Evolutionary conservation across 2,329 filamentous ascomycete species (phyloP), one percentile per base, ranked within the genome.

Genomic region (Saccharata proteae): DNA sequence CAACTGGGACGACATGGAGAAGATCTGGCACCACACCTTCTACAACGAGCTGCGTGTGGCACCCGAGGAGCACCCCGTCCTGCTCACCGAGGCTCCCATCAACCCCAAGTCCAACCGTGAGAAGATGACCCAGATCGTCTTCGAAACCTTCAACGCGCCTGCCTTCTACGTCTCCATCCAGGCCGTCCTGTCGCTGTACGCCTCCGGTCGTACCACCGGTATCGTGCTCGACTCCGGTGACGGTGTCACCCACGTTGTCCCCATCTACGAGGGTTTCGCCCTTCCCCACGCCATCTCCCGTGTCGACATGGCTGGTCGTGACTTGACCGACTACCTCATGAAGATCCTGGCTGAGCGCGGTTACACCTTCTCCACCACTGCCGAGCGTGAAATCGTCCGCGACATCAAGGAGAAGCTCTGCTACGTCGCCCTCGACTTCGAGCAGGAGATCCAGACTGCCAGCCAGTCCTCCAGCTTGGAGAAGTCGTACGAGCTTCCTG

Each of bases 361-460:
- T 57, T 96, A 98, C 76, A 84, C 84, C 55, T 98, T 98, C 82
- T 94, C 88, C 61, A 98, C 90, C 71, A 96, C 90, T 42, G 90
- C 90, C 65, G 90, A 98, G 76, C 90, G 90, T 67, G 90, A 96
- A 92, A 98, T 96, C 61, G 90, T 96, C 58, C 88, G 90, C 74
- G 90, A 98, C 65, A 96, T 98, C 75, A 98, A 98, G 81, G 90
- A 98, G 81, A 98, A 96, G 80, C 86, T 98, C 57, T 98, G 90
- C 80, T 98, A 98, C 71, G 90, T 96, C 59, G 90, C 90, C 48
- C 82, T 98, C 50, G 90, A 98, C 75, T 96, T 98, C 57, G 90
- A 98, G 77, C 90, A 98, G 77, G 90, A 98, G 74, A 94, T 98
- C 64, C 90, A 98, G 77, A 98, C 90, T 51, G 90, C 90, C 53